Conservation (phyloP, 495 filamentous ascomycete genomes). For the Talaromyces liani region DNA sequence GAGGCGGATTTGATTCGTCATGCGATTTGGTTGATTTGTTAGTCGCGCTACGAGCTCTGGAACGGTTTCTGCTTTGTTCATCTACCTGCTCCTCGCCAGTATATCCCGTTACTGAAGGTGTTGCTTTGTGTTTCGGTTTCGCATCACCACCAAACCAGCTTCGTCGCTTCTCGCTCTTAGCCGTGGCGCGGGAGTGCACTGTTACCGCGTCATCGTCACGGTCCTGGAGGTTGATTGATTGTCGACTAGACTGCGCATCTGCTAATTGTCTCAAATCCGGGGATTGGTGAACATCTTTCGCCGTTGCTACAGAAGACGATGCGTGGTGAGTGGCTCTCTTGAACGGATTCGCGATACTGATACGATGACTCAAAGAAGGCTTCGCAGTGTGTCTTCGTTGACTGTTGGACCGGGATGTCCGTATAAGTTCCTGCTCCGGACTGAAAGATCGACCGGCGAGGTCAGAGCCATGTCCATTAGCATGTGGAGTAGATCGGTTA, state of each 20-base stretch:
- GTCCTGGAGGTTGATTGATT: constrained; percentile 13
- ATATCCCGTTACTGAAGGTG: constrained; percentile 29
- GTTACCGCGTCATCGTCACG: constrained; percentile 35
- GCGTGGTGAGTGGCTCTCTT: constrained; percentile 36
- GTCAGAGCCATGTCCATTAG: neutral
- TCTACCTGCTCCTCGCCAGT: constrained; percentile 20
- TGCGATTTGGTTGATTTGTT: constrained; percentile 21
- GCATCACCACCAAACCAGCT: constrained; percentile 34
- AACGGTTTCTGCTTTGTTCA: constrained; percentile 18
- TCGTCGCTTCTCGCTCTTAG: constrained; percentile 28
- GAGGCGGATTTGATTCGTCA: constrained; percentile 10
- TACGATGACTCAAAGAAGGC: constrained; percentile 38
- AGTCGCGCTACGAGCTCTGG: constrained; percentile 3
- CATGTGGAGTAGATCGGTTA: constrained; percentile 14
- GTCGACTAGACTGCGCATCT: constrained; percentile 19
- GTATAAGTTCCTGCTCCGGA: constrained; percentile 33
- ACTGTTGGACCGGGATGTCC: constrained; percentile 25
- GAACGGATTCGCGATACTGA: constrained; percentile 43
- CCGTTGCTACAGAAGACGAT: constrained; percentile 6
- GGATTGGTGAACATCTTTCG: constrained; percentile 25
- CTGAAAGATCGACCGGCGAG: constrained; percentile 21
- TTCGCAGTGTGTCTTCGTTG: constrained; percentile 28
- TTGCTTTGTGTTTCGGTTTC: constrained; percentile 22
- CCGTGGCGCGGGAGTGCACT: constrained; percentile 36
- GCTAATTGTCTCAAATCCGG: constrained; percentile 16